These are phyloP conservation scores for Neurospora sp. DNA, from an alignment of 495 filamentous ascomycete species.

Conservation along the genomic window DNA sequence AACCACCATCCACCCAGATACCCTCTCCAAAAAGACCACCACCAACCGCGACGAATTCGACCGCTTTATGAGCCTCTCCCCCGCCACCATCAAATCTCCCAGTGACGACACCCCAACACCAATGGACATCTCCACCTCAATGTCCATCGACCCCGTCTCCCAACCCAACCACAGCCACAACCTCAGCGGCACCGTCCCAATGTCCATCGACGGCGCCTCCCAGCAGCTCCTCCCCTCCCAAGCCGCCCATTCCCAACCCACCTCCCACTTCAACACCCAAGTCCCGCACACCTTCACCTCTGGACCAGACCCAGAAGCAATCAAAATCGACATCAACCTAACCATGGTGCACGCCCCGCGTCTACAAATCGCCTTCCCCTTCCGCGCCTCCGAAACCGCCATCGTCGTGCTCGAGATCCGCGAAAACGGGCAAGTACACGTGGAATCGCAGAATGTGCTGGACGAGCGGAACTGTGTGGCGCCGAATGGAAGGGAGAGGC, in stretches of 20 bases:
- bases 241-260: not conserved
- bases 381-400: conserved; percentile 25
- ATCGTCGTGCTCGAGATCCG: conserved; percentile 49
- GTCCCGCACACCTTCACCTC: not conserved
- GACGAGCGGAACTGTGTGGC: conserved; percentile 13
- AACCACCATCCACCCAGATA: not conserved
- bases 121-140: not conserved
- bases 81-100: not conserved
- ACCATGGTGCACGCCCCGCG: conserved; percentile 35
- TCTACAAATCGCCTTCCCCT: conserved; percentile 42
- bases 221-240: not conserved
- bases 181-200: conserved; percentile 29
- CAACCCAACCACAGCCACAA: conserved; percentile 28
- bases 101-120: not conserved
- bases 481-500: conserved; percentile 12
- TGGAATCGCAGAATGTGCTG: conserved; percentile 33
- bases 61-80: conserved; percentile 19
- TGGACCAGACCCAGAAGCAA: not conserved
- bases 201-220: not conserved
- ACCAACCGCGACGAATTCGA: conserved; percentile 25
- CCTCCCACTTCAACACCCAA: not conserved
- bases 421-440: conserved; percentile 47
- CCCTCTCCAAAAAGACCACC: not conserved
- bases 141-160: not conserved
- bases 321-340: conserved; percentile 40